Base-by-base conservation (phyloP, 2,329 filamentous ascomycete genomes). In the Harringtonia aguacate region DNA sequence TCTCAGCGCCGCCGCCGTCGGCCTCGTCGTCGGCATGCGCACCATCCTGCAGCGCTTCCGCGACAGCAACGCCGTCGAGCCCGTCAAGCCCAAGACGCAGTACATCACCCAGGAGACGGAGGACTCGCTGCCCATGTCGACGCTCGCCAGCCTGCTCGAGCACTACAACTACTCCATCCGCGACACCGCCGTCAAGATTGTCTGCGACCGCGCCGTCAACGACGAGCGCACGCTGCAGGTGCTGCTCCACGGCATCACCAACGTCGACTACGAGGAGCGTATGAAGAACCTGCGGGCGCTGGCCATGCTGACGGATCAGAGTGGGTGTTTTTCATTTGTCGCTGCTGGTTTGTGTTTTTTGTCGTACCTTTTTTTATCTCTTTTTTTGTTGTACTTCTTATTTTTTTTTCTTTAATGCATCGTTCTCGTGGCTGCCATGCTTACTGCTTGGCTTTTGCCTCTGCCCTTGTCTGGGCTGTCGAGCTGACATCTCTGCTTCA, bases 41-140 rank as follows among this genome's bases (percentile, higher is more conserved):
- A 60, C 69, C 31, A 68, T 75, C 44, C 75, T 89, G 36, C 65
- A 67, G 46, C 63, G 72, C 44, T 76, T 81, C 52, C 73, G 79
- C 51, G 69, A 78, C 53, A 69, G 80, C 43, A 81, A 81, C 50
- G 73, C 80, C 59, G 75, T 92, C 55, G 77, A 77, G 47, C 73
- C 77, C 30, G 57, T 67, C 31, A 75, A 79, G 47, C 78, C 78
- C 30, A 81, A 82, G 57, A 76, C 82, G 41, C 76, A 81, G 52
- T 84, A 85, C 58, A 84, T 86, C 50, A 84, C 79, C 14, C 80
- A 87, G 58, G 78, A 83, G 21, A 85, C 81, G 3, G 83, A 88
- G 55, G 82, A 87, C 56, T 75, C 81, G 3, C 67, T 88, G 35
- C 75, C 79, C 46, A 56, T 79, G 12, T 68, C 72, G 35, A 88